Conservation (phyloP, 805 yeast genomes). For the Yamadazyma akitaensis region DNA sequence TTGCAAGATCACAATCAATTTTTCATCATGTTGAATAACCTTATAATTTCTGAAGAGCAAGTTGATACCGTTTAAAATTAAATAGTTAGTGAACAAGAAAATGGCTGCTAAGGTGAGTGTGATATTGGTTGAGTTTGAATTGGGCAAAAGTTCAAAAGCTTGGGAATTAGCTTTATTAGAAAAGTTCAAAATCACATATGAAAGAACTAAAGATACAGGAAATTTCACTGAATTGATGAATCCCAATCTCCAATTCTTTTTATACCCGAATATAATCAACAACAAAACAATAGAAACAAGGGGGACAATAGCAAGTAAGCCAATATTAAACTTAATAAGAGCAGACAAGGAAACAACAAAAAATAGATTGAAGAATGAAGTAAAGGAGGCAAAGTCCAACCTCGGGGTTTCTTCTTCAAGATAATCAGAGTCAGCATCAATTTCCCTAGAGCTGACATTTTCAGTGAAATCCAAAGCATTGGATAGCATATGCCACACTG, state of each 20-base stretch:
- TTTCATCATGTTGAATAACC: conserved; percentile 42
- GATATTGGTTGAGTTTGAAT: conserved; percentile 39
- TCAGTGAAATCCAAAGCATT: conserved; percentile 60
- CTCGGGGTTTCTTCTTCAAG: conserved; percentile 18
- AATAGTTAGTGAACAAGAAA: conserved; percentile 52
- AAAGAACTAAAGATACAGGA: conserved; percentile 53
- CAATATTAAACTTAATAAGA: conserved; percentile 51
- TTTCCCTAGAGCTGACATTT: conserved; percentile 32
- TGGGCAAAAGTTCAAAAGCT: conserved; percentile 29
- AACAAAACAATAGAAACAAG: conserved; percentile 46
- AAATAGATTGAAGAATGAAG: conserved; percentile 59
- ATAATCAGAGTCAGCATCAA: conserved; percentile 31
- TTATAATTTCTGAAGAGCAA: conserved; percentile 30
- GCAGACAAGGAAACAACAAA: conserved; percentile 54
- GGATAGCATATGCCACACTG: conserved; percentile 83
- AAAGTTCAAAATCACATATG: conserved; percentile 33
- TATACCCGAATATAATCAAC: conserved; percentile 41
- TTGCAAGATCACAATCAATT: conserved; percentile 44
- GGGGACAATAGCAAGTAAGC: conserved; percentile 55
- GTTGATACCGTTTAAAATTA: conserved; percentile 47
- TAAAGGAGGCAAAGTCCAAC: conserved; percentile 50
- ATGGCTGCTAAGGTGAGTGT: conserved; percentile 40
- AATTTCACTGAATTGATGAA: conserved; percentile 48
- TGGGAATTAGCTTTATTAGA: conserved; percentile 20
- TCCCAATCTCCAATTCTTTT: conserved; percentile 43